These are phyloP conservation scores for Carallia pectinifolia DNA, from an alignment of 345 rosid genomes.

Conservation along the genomic window DNA sequence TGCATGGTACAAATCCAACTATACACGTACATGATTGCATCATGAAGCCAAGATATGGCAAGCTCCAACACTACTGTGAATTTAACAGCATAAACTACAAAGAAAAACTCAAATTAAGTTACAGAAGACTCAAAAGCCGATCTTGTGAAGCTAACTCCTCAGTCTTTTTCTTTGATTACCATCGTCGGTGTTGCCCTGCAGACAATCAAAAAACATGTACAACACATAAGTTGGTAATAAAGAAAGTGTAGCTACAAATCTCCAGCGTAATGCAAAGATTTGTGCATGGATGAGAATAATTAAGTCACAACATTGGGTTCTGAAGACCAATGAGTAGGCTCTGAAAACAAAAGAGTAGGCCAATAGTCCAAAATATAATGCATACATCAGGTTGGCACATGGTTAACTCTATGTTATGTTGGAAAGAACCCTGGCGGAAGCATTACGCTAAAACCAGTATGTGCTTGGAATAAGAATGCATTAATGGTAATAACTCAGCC, in stretches of 20 bases:
- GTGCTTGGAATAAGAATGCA: background rate
- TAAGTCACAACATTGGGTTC: background rate
- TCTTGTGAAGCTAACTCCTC: constrained; percentile 54
- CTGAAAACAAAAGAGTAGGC: too few relatives aligned
- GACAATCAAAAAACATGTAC: background rate
- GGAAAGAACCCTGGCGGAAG: background rate
- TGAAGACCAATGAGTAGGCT: background rate
- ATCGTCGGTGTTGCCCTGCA: constrained; percentile 76
- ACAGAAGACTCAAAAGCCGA: constrained; percentile 38
- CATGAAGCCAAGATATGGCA: constrained; percentile 25
- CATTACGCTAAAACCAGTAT: background rate
- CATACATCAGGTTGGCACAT: background rate
- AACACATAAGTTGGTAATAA: background rate
- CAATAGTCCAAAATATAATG: background rate
- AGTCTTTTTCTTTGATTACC: constrained; percentile 68
- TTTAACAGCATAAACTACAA: constrained; percentile 34
- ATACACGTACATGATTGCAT: constrained; percentile 47
- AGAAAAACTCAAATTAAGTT: constrained; percentile 28
- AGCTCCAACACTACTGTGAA: constrained; percentile 25
- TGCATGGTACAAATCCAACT: constrained; percentile 47
- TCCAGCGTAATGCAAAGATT: too few relatives aligned
- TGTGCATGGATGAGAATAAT: too few relatives aligned
- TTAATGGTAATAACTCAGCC: background rate
- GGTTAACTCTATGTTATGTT: background rate
- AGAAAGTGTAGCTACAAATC: too few relatives aligned